These are phyloP conservation scores for Trichaptum fuscoviolaceum DNA, from an alignment of 768 basidiomycete species.

Conservation along the genomic window DNA sequence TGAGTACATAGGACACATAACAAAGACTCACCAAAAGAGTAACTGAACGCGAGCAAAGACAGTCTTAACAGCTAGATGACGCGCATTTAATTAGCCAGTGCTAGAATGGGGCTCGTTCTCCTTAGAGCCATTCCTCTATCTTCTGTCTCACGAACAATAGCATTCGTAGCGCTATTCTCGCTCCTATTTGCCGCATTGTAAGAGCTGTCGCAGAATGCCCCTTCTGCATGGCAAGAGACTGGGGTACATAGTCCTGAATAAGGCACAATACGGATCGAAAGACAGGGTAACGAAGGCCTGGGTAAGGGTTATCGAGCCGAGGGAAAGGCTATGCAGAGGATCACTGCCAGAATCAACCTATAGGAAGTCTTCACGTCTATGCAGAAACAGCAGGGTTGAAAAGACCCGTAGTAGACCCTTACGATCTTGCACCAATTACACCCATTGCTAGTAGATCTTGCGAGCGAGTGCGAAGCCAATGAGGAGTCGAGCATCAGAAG, in stretches of 20 bases:
- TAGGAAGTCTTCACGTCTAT: background rate
- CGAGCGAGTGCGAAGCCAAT: background rate
- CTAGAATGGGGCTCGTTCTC: background rate
- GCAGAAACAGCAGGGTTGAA: background rate
- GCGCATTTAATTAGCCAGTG: background rate
- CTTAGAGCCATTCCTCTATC: background rate
- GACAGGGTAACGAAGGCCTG: background rate
- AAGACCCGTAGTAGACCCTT: background rate
- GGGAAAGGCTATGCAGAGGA: background rate
- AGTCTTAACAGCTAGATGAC: background rate
- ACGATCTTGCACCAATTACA: background rate
- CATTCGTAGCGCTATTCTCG: background rate
- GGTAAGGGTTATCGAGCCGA: background rate
- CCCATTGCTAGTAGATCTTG: background rate
- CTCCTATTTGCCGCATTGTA: background rate
- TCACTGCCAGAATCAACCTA: background rate
- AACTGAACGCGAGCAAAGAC: background rate
- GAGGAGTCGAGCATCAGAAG: background rate
- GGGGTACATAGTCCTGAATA: background rate
- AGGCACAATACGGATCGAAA: background rate
- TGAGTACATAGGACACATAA: background rate
- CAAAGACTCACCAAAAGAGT: background rate
- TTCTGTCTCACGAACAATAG: background rate
- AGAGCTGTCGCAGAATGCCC: background rate
- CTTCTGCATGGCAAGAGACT: background rate